Percentiles rank a stretch among this genome's conserved stretches.
phyloP scores from a whole-genome alignment of 2,329 filamentous ascomycete genomes.

The Ceratocystis eucalypticola region DNA sequence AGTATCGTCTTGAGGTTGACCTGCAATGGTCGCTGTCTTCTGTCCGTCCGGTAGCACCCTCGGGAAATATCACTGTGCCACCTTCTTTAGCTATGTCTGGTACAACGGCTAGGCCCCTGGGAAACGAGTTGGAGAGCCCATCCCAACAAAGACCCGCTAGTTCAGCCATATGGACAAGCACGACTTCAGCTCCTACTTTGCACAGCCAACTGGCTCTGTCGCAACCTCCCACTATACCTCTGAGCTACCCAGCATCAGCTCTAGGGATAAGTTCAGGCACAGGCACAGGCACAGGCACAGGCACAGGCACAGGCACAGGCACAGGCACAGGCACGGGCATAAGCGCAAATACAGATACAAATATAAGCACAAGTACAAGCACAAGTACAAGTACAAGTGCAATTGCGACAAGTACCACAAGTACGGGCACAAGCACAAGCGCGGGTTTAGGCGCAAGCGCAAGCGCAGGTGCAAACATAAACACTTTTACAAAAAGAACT shows the following conservation, averaged over 20 bases:
- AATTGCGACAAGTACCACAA: no score
- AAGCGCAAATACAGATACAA: background rate
- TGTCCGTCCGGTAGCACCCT: background rate
- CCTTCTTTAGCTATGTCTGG: background rate
- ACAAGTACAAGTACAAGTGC: no score
- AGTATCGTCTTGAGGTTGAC: constrained; percentile 11
- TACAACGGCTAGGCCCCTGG: background rate
- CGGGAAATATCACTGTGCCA: background rate
- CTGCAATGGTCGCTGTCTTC: constrained; percentile 7
- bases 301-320: background rate
- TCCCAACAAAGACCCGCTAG: background rate
- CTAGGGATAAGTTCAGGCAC: background rate
- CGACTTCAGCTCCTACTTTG: background rate
- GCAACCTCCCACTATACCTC: background rate
- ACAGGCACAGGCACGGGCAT: background rate
- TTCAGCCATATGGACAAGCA: background rate
- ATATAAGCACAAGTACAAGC: no score
- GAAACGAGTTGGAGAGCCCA: background rate
- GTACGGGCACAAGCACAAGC: no score
- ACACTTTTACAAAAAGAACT: no score
- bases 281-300: background rate
- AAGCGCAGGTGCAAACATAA: no score
- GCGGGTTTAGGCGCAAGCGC: no score
- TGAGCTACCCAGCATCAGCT: background rate
- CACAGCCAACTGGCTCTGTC: background rate